phyloP scores from a whole-genome alignment of 164 flowering plant species.

The Magnolia kwangsiensis region DNA sequence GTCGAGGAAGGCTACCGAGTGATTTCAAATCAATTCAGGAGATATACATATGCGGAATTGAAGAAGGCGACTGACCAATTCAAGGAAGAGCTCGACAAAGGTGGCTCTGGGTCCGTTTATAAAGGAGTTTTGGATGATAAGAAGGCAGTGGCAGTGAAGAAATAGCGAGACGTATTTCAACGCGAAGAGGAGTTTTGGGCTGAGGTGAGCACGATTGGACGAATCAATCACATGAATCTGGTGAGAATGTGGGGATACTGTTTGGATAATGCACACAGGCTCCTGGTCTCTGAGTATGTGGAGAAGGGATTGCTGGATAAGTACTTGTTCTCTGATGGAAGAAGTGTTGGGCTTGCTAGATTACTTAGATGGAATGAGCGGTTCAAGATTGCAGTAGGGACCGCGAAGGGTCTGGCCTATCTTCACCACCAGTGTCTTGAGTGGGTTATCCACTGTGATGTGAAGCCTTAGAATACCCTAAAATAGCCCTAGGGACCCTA shows the following conservation, averaged over 20 bases:
- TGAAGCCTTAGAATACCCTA: no score
- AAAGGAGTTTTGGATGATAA: constrained; percentile 20
- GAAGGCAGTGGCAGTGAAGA: constrained; percentile 21
- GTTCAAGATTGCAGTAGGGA: constrained; percentile 24
- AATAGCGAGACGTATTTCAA: constrained; percentile 15
- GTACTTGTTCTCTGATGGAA: constrained; percentile 2
- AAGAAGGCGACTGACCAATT: not conserved
- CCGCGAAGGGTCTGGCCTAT: constrained; percentile 36
- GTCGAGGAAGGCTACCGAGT: constrained; percentile 9
- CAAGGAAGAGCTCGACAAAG: not conserved
- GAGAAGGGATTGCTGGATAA: constrained; percentile 28
- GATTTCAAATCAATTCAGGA: constrained; percentile 1
- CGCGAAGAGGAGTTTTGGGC: constrained; percentile 29
- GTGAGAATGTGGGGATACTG: constrained; percentile 34
- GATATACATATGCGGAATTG: not conserved
- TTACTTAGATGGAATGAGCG: constrained; percentile 22
- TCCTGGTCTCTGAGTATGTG: constrained; percentile 35
- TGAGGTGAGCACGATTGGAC: constrained; percentile 26
- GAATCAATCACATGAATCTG: constrained; percentile 35
- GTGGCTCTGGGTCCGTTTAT: constrained; percentile 22
- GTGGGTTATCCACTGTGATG: constrained; percentile 38
- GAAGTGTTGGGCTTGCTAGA: not conserved
- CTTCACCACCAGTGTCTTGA: constrained; percentile 39
- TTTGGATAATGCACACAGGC: constrained; percentile 19
- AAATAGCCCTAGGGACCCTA: no score